Evolutionary conservation across 495 filamentous ascomycete species (phyloP).

Genomic region (Penicillium bovifimosum): DNA sequence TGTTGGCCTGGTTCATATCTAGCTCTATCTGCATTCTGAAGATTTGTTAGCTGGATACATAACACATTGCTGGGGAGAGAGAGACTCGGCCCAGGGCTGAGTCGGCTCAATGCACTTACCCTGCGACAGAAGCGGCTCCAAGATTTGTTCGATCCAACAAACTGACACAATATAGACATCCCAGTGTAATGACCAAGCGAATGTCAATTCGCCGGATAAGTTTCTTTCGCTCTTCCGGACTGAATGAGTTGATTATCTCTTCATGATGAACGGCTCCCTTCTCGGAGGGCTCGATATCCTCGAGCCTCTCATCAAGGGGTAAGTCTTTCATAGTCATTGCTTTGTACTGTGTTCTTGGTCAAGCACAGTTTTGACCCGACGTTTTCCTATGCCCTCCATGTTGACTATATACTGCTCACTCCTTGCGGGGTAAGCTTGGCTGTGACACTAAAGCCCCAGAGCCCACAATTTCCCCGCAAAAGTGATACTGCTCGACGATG

Average conservation of each 20-base stretch:
- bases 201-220: slow-evolving; percentile 7
- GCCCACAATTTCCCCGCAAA: slow-evolving; percentile 2
- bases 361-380: not conserved
- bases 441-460: not conserved
- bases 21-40: slow-evolving; percentile 5
- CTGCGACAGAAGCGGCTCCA: slow-evolving; percentile 4
- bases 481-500: not conserved
- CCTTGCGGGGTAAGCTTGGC: not conserved
- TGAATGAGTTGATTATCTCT: slow-evolving; percentile 1
- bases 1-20: slow-evolving; percentile 7
- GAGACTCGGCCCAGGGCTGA: too few species aligned
- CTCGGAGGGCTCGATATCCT: not conserved
- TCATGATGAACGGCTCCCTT: not conserved
- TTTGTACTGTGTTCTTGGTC: not conserved
- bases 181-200: slow-evolving; percentile 5
- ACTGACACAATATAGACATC: slow-evolving; percentile 6
- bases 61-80: too few species aligned
- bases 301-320: not conserved
- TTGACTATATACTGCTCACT: not conserved
- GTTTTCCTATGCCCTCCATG: not conserved
- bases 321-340: not conserved
- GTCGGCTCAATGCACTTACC: slow-evolving; percentile 2
- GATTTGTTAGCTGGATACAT: not conserved
- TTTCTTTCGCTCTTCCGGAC: slow-evolving; percentile 4
- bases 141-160: slow-evolving; percentile 6